Evolutionary conservation across 225 moss, liverwort and hornwort species (phyloP).

Genomic region (Anthoceros angustus): DNA sequence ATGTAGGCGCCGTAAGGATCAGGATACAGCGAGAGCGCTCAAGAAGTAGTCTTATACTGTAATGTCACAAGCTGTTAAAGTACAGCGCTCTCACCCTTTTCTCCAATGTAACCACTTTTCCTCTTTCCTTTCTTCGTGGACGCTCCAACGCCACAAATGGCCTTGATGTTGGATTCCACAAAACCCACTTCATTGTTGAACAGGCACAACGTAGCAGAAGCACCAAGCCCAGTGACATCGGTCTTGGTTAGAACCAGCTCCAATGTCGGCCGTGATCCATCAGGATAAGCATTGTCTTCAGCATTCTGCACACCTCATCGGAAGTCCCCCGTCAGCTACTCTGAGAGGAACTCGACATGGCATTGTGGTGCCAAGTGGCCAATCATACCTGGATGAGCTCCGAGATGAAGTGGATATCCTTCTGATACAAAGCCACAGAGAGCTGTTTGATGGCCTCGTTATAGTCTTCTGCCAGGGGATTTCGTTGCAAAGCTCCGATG

Average conservation of each 20-base stretch:
- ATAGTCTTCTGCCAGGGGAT: constrained; percentile 5
- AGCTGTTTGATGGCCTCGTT: constrained; percentile 20
- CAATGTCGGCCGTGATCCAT: constrained; percentile 11
- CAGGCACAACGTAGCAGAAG: constrained; percentile 8
- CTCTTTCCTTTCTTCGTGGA: constrained; percentile 18
- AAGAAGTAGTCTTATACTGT: not conserved
- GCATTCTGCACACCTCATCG: constrained; percentile 11
- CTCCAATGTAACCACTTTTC: constrained; percentile 13
- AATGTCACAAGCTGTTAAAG: not conserved
- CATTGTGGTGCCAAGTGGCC: too few relatives aligned
- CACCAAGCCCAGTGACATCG: constrained; percentile 12
- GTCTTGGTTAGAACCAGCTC: constrained; percentile 12
- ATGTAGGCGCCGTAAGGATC: too few relatives aligned
- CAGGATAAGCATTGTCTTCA: constrained; percentile 14
- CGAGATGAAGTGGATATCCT: constrained; percentile 20
- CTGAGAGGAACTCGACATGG: too few relatives aligned
- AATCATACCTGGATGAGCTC: constrained; percentile 17
- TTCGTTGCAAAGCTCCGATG: not conserved
- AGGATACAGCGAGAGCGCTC: not conserved
- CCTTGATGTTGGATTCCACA: constrained; percentile 9
- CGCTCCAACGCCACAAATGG: constrained; percentile 12
- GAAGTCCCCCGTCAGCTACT: too few relatives aligned
- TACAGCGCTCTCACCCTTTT: constrained; percentile 12
- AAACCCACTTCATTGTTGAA: constrained; percentile 25
- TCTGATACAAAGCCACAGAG: constrained; percentile 20